Evolutionary conservation across 179 eudicot species (phyloP).

Genomic region (Beta corolliflora): DNA sequence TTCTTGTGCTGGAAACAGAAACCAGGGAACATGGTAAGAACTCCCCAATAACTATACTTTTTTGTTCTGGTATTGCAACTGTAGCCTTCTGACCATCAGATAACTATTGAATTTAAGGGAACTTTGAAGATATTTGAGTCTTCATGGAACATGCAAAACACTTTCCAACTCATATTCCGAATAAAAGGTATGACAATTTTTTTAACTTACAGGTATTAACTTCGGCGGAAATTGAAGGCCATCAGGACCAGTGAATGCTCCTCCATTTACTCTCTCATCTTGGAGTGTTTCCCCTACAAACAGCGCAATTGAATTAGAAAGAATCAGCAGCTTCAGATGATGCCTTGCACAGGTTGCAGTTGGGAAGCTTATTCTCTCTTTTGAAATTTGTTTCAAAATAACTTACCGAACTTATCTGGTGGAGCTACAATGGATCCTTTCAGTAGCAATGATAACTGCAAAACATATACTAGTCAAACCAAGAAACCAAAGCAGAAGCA

Average conservation of each 20-base stretch:
- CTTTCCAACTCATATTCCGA: background rate
- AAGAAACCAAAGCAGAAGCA: constrained; percentile 5
- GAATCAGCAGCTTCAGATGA: constrained; percentile 21
- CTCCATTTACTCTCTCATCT: constrained; percentile 96
- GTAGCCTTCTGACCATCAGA: background rate
- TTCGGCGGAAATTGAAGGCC: constrained; percentile 93
- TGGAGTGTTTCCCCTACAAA: constrained; percentile 90
- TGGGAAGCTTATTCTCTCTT: background rate
- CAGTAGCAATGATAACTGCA: constrained; percentile 82
- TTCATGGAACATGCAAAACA: background rate
- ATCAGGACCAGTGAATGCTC: constrained; percentile 76
- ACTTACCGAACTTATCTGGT: constrained; percentile 92
- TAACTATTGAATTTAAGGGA: background rate
- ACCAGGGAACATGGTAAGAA: background rate
- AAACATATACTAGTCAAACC: constrained; percentile 9
- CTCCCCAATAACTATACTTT: background rate
- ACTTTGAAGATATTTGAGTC: background rate
- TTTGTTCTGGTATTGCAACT: background rate
- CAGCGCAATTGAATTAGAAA: constrained; percentile 3
- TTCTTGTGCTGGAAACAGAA: background rate
- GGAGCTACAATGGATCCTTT: constrained; percentile 98
- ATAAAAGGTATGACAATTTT: background rate
- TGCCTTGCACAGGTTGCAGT: constrained; percentile 9
- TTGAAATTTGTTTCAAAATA: background rate
- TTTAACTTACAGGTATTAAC: constrained; percentile 78